These are phyloP conservation scores for Pseudopithomyces chartarum DNA, from an alignment of 2,329 filamentous ascomycete genomes.

Conservation along the genomic window DNA sequence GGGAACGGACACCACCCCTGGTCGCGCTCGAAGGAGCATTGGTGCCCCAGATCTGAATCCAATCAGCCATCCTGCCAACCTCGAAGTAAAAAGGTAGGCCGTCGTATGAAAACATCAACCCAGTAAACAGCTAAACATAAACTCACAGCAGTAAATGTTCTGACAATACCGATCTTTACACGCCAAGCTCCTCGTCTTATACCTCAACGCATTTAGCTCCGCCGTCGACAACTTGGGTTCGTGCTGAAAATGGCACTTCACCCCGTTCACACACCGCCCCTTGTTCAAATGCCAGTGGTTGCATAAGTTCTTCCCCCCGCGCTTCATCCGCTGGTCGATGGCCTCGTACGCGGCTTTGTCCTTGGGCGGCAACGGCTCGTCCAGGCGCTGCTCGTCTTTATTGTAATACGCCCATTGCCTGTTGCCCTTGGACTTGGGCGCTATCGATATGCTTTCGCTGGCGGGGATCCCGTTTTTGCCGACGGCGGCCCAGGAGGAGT, in stretches of 20 bases:
- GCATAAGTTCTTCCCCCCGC: constrained; percentile 38
- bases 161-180: constrained; percentile 48
- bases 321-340: constrained; percentile 39
- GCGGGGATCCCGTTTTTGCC: constrained; percentile 40
- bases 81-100: not conserved
- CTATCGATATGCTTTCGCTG: constrained; percentile 47
- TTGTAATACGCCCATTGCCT: constrained; percentile 50
- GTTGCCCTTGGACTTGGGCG: constrained; percentile 30
- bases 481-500: constrained; percentile 47
- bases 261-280: constrained; percentile 46
- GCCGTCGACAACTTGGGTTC: constrained; percentile 44
- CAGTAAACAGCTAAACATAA: too few species aligned
- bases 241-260: constrained; percentile 51
- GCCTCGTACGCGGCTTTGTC: constrained; percentile 28
- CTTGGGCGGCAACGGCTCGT: constrained; percentile 42
- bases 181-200: constrained; percentile 47
- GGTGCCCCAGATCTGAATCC: constrained; percentile 50
- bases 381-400: constrained; percentile 49
- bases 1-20: constrained; percentile 44
- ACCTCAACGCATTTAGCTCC: constrained; percentile 48
- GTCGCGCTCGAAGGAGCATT: constrained; percentile 43
- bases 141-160: constrained; percentile 49
- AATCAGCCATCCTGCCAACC: too few species aligned
- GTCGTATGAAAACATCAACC: not conserved
- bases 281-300: constrained; percentile 41